phyloP scores from a whole-genome alignment of 805 yeast species.

The Ogataea paradorogensis region DNA sequence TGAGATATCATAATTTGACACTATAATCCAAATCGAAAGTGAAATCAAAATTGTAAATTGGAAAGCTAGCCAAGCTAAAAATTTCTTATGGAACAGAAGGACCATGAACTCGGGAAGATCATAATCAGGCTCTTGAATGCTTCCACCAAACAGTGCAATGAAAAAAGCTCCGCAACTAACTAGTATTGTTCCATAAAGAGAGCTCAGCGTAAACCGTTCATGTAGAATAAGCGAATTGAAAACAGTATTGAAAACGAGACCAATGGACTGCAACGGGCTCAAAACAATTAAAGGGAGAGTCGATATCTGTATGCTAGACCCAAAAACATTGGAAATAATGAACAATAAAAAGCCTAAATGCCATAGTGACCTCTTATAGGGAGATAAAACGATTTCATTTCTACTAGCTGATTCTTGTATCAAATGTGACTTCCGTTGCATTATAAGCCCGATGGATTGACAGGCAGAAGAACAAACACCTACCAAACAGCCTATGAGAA shows the following conservation, averaged over 20 bases:
- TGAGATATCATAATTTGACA: slow-evolving; percentile 14
- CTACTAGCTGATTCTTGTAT: slow-evolving; percentile 34
- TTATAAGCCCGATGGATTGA: slow-evolving; percentile 77
- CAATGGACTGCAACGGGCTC: slow-evolving; percentile 82
- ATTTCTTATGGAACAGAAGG: slow-evolving; percentile 42
- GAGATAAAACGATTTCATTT: slow-evolving; percentile 25
- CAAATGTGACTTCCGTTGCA: slow-evolving; percentile 76
- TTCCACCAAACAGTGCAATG: slow-evolving; percentile 78
- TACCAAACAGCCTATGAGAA: slow-evolving; percentile 59
- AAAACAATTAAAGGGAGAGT: slow-evolving; percentile 77
- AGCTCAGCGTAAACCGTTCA: slow-evolving; percentile 59
- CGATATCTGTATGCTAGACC: slow-evolving; percentile 79
- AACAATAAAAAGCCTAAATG: slow-evolving; percentile 69
- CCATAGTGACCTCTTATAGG: slow-evolving; percentile 62
- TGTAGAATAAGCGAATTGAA: slow-evolving; percentile 65
- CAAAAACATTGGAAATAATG: slow-evolving; percentile 69
- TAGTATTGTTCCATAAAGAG: slow-evolving; percentile 62
- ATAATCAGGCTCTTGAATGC: slow-evolving; percentile 51
- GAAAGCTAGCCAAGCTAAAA: slow-evolving; percentile 54
- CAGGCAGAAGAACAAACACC: slow-evolving; percentile 75
- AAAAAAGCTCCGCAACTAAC: slow-evolving; percentile 73
- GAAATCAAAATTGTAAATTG: slow-evolving; percentile 33
- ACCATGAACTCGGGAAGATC: slow-evolving; percentile 44
- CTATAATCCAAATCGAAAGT: slow-evolving; percentile 30
- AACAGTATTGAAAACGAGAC: slow-evolving; percentile 81